Evolutionary conservation across 331 rosid species (phyloP).

Genomic region (Stylosanthes scabra): DNA sequence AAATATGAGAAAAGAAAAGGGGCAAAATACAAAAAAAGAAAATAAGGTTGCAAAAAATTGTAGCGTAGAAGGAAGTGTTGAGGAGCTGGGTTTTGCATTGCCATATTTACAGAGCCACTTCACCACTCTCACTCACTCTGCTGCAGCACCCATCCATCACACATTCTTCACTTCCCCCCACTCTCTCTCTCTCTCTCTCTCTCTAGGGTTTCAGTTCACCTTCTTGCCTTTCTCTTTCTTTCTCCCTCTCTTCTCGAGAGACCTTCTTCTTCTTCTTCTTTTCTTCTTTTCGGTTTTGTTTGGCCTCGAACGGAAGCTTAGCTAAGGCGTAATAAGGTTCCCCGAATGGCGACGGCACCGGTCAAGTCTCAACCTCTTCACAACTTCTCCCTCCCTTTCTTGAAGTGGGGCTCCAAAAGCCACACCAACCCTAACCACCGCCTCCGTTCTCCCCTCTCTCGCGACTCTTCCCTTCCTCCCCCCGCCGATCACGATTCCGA

Average conservation of each 20-base stretch:
- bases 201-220: background rate
- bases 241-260: background rate
- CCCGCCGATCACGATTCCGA: slow-evolving; percentile 9
- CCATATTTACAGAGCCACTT: background rate
- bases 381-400: slow-evolving; percentile 79
- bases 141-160: too few relatives aligned
- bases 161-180: background rate
- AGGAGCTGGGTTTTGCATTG: background rate
- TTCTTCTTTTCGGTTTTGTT: background rate
- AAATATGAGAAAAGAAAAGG: background rate
- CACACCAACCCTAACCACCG: slow-evolving; percentile 61
- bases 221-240: background rate
- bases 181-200: background rate
- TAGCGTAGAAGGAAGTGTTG: background rate
- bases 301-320: background rate
- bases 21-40: background rate
- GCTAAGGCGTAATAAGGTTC: background rate
- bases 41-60: background rate
- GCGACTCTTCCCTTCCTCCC: background rate
- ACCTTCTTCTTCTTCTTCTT: background rate
- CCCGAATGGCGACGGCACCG: slow-evolving; percentile 74
- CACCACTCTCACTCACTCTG: background rate
- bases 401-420: slow-evolving; percentile 84
- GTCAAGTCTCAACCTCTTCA: slow-evolving; percentile 89
- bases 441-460: slow-evolving; percentile 58